These are phyloP conservation scores for Isoetes taiwanensis DNA, from an alignment of 75 land plant species.

Conservation along the genomic window DNA sequence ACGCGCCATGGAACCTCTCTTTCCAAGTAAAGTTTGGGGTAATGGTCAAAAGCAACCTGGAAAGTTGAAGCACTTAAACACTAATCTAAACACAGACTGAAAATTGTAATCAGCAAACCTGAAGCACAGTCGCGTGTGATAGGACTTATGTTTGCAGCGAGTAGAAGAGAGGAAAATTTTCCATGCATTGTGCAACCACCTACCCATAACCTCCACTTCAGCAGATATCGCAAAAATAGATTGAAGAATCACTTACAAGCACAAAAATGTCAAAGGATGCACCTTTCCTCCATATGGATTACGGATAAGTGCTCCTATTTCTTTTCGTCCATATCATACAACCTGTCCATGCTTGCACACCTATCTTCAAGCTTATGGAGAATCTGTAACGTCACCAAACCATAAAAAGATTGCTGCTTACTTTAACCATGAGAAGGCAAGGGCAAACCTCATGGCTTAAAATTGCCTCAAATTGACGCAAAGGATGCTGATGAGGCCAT, in stretches of 20 bases:
- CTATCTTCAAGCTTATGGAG: conserved; percentile 85
- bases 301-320: conserved; percentile 78
- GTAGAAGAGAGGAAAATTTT: conserved; percentile 72
- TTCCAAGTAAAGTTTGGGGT: conserved; percentile 88
- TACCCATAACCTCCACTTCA: conserved; percentile 9
- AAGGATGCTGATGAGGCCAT: conserved; percentile 98
- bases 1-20: conserved; percentile 82
- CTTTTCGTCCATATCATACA: conserved; percentile 89
- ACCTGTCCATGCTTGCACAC: conserved; percentile 49
- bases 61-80: neutral
- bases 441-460: conserved; percentile 56
- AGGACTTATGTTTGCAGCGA: conserved; percentile 90
- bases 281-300: conserved; percentile 93
- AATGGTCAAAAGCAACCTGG: conserved; percentile 69
- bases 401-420: too few relatives aligned
- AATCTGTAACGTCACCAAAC: conserved; percentile 38
- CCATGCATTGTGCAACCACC: conserved; percentile 73
- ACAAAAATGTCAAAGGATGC: too few relatives aligned
- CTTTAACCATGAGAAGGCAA: too few relatives aligned
- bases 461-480: conserved; percentile 83
- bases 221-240: neutral
- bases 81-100: neutral
- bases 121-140: conserved; percentile 92
- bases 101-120: conserved; percentile 30
- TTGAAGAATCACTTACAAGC: neutral